A percentile compares a stretch with the other conserved stretches of the same genome.
phyloP scores from a whole-genome alignment of 306 rosid species.

The Pueraria montana region DNA sequence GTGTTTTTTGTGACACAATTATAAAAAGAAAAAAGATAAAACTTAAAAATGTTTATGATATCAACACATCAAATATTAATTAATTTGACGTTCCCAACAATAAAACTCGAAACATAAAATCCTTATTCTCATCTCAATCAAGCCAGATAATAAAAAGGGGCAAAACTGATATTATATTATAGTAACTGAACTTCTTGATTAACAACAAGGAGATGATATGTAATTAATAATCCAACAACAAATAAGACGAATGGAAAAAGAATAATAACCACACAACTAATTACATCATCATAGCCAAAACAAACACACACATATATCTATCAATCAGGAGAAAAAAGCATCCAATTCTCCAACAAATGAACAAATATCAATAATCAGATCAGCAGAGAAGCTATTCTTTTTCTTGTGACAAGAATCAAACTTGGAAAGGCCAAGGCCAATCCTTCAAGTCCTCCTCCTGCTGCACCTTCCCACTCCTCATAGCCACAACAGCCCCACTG shows the following conservation, averaged over 20 bases:
- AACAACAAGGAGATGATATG: not conserved
- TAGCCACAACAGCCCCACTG: slow-evolving; percentile 32
- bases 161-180: slow-evolving; percentile 3
- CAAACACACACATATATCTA: not conserved
- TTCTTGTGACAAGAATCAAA: slow-evolving; percentile 36
- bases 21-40: too few relatives aligned
- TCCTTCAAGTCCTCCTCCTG: slow-evolving; percentile 87
- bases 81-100: not conserved
- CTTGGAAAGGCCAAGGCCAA: slow-evolving; percentile 96
- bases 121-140: not conserved
- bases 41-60: not conserved
- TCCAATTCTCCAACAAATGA: slow-evolving; percentile 45
- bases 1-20: not conserved
- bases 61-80: not conserved
- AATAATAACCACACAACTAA: slow-evolving; percentile 1
- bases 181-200: slow-evolving; percentile 19
- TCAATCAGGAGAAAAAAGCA: slow-evolving; percentile 39
- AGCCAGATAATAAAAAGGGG: not conserved
- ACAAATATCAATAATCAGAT: not conserved
- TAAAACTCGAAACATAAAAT: not conserved
- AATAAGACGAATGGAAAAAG: not conserved
- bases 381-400: slow-evolving; percentile 1
- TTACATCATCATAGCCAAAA: not conserved
- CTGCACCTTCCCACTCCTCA: slow-evolving; percentile 78
- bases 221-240: not conserved